A percentile compares a stretch with the other conserved stretches of the same genome.
Conservation (phyloP, 768 basidiomycete genomes). For the Pleurotus salmoneostramineus region DNA sequence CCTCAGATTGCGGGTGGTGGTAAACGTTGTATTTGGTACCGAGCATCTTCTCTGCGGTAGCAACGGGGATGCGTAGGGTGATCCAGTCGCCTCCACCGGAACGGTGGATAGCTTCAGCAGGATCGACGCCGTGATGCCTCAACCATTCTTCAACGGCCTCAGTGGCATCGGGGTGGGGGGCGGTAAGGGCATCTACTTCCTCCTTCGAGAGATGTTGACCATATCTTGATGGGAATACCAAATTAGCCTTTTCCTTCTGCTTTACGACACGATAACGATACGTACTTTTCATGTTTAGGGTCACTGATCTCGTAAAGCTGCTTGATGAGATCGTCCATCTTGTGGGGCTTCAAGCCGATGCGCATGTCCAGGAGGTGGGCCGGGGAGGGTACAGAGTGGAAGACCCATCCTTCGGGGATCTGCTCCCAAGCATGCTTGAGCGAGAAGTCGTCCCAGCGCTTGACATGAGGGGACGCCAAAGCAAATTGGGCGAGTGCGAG, state of each 20-base stretch:
- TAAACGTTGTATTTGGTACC: constrained; percentile 36
- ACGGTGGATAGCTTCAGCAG: constrained; percentile 35
- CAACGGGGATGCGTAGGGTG: constrained; percentile 52
- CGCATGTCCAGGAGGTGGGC: constrained; percentile 49
- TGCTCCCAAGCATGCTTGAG: constrained; percentile 12
- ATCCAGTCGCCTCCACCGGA: constrained; percentile 70
- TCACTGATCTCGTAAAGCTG: constrained; percentile 55
- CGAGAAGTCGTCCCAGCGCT: constrained; percentile 11
- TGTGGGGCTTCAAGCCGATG: constrained; percentile 51
- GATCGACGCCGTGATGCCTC: constrained; percentile 44
- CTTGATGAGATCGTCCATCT: constrained; percentile 43
- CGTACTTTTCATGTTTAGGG: constrained; percentile 43
- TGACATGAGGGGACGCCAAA: constrained; percentile 8
- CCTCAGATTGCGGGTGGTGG: constrained; percentile 14
- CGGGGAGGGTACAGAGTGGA: constrained; percentile 36
- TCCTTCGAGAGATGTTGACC: constrained; percentile 59
- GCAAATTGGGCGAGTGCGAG: constrained; percentile 9
- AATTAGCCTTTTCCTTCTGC: not conserved
- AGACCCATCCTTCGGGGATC: constrained; percentile 48
- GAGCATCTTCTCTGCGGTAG: constrained; percentile 63
- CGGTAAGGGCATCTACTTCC: constrained; percentile 59
- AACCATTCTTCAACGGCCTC: constrained; percentile 60
- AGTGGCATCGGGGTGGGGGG: constrained; percentile 54
- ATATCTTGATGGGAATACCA: constrained; percentile 21
- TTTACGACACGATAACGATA: not conserved